Percentiles rank a stretch among this genome's conserved stretches.
Evolutionary conservation across 1,139 yeast genomes (phyloP).

Genomic region (Eremothecium cymbalariae): DNA sequence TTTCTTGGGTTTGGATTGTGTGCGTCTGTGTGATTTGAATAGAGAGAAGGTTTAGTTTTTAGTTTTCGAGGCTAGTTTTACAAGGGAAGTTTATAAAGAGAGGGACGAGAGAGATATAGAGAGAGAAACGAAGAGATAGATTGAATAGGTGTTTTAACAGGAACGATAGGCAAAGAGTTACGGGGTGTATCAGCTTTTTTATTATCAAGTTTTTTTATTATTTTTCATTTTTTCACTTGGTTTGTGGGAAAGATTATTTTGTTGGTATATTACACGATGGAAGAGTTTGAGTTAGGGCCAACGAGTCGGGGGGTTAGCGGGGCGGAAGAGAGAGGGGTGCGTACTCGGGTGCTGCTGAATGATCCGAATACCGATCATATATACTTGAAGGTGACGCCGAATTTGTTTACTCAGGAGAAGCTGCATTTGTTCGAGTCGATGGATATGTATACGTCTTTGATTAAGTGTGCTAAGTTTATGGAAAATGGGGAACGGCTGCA

Average conservation of each 20-base stretch:
- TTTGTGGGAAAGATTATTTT: not conserved
- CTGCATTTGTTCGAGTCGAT: conserved; percentile 27
- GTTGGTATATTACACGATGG: too few relatives aligned
- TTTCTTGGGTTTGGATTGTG: too few relatives aligned
- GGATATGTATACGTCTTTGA: conserved; percentile 26
- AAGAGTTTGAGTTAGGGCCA: too few relatives aligned
- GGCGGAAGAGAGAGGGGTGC: conserved; percentile 5
- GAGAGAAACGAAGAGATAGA: not conserved
- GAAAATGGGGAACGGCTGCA: conserved; percentile 31
- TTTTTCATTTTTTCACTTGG: not conserved
- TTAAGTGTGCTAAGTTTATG: conserved; percentile 19
- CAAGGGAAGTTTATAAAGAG: too few relatives aligned
- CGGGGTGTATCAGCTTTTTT: not conserved
- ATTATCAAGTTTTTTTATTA: not conserved
- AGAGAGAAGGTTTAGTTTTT: too few relatives aligned
- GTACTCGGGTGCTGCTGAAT: conserved; percentile 9
- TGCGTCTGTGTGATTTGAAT: too few relatives aligned
- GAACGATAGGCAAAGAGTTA: not conserved
- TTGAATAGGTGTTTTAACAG: too few relatives aligned
- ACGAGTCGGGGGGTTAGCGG: not conserved
- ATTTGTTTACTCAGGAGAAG: conserved; percentile 29
- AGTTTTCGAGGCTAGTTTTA: too few relatives aligned
- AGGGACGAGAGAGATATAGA: not conserved
- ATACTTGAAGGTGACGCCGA: conserved; percentile 29
- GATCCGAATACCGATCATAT: conserved; percentile 10